phyloP scores from a whole-genome alignment of 768 basidiomycete species.

The Podaxis rugospora region DNA sequence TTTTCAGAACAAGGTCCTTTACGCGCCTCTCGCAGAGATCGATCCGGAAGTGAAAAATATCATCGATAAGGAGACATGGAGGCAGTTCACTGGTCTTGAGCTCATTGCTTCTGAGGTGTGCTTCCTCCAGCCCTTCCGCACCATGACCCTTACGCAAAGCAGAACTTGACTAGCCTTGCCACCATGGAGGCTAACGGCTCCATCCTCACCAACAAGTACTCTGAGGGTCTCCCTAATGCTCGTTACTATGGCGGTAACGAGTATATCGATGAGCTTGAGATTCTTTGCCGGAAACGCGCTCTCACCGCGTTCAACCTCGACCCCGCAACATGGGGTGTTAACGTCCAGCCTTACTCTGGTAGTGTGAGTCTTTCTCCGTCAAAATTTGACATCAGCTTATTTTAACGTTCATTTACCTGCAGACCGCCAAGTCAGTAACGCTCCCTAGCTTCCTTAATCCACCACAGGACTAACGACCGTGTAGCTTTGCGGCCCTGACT shows the following conservation, averaged over 20 bases:
- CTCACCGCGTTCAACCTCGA: slow-evolving; percentile 96
- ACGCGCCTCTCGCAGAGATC: slow-evolving; percentile 81
- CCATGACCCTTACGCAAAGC: neutral
- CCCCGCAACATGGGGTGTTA: slow-evolving; percentile 92
- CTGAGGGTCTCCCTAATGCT: slow-evolving; percentile 96
- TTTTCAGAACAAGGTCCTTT: slow-evolving; percentile 84
- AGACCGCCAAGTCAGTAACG: slow-evolving; percentile 81
- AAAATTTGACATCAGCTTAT: neutral
- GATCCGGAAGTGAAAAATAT: slow-evolving; percentile 96
- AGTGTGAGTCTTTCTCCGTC: slow-evolving; percentile 46
- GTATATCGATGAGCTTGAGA: slow-evolving; percentile 94
- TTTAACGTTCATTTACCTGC: neutral
- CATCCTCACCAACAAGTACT: slow-evolving; percentile 98
- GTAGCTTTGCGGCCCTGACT: slow-evolving; percentile 93
- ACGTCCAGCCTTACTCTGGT: slow-evolving; percentile 98
- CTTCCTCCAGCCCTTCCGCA: neutral
- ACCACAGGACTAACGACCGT: slow-evolving; percentile 13
- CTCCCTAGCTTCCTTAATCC: slow-evolving; percentile 6
- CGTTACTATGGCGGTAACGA: slow-evolving; percentile 99
- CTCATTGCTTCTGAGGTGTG: slow-evolving; percentile 97
- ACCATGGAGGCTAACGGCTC: slow-evolving; percentile 99
- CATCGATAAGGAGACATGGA: slow-evolving; percentile 99
- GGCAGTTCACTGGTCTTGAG: slow-evolving; percentile 96
- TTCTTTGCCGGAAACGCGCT: slow-evolving; percentile 92
- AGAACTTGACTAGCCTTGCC: slow-evolving; percentile 96